Evolutionary conservation across 1,139 yeast genomes (phyloP), one percentile per base, ranked within the genome.

Genomic region (Saccharomyces hybrid): DNA sequence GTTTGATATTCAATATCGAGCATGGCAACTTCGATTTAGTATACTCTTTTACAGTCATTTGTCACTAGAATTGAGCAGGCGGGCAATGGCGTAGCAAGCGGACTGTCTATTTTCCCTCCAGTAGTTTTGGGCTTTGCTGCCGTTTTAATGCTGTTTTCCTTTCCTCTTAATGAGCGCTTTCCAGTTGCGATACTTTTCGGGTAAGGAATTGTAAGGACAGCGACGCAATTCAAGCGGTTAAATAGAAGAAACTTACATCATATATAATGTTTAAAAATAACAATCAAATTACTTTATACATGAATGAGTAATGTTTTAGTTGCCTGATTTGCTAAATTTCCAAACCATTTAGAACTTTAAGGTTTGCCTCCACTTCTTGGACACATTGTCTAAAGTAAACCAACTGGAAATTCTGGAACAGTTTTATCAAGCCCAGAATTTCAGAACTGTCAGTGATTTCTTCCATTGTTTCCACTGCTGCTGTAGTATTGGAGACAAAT

Each of bases 401-500:
- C 65, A 81, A 75, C 72, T 86, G 93, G 55, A 88, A 85, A 60
- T 78, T 75, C 58, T 82, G 80, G 64, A 85, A 81, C 14, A 83
- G 73, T 64, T 83, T 83, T 60, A 87, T 74, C 63, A 86, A 73
- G 56, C 80, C 77, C 52, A 86, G 76, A 53, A 83, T 75, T 68
- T 83, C 86, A 13, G 83, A 75, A 44, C 91, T 89, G 58, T 79
- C 81, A 63, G 87, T 81, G 56, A 86, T 74, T 59, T 78, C 80
- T 70, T 84, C 83, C 93, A 87, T 86, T 55, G 82, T 82, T 62
- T 81, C 79, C n/a, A 85, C 93, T 0, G 93, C 93, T 32, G 77
- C 75, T 56, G 85, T 85, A 7, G 90, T 86, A 27, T 88, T 87
- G 63, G 84, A 79, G 32, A 86, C 93, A 62, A 86, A 78, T 58